phyloP scores from a whole-genome alignment of 495 filamentous ascomycete species.

The Neurospora terricola region DNA sequence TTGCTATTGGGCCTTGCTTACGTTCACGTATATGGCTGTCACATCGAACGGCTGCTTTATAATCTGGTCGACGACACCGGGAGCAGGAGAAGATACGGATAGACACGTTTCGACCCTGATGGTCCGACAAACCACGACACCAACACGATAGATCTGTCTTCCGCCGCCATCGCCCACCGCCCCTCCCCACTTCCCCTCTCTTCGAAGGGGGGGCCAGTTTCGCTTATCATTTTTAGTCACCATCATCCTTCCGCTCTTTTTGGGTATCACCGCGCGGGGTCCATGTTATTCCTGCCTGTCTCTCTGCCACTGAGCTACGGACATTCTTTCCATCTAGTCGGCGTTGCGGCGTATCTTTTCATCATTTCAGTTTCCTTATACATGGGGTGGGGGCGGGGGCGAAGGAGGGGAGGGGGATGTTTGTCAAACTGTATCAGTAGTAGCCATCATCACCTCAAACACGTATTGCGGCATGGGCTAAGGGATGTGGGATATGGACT shows the following conservation, averaged over 20 bases:
- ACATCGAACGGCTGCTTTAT: not conserved
- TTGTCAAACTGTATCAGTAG: not conserved
- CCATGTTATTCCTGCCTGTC: not conserved
- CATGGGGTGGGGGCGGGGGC: not conserved
- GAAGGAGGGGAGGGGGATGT: not conserved
- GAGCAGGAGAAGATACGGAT: not conserved
- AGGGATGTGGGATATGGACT: not conserved
- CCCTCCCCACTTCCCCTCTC: not conserved
- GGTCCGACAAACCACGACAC: not conserved
- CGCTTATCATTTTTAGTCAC: not conserved
- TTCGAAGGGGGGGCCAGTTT: not conserved
- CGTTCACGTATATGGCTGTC: not conserved
- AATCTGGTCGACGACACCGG: not conserved
- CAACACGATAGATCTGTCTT: not conserved
- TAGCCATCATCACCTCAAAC: too few relatives aligned
- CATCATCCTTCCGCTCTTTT: not conserved
- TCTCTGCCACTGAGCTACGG: not conserved
- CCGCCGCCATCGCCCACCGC: not conserved
- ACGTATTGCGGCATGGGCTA: too few relatives aligned
- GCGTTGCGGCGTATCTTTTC: not conserved
- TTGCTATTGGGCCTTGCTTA: constrained; percentile 3
- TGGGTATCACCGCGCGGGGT: not conserved
- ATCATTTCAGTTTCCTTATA: not conserved
- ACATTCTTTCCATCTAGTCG: not conserved
- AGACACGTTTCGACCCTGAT: not conserved